Evolutionary conservation across 2,329 filamentous ascomycete species (phyloP), one percentile per base, ranked within the genome.

Genomic region (Exophiala aquamarina): DNA sequence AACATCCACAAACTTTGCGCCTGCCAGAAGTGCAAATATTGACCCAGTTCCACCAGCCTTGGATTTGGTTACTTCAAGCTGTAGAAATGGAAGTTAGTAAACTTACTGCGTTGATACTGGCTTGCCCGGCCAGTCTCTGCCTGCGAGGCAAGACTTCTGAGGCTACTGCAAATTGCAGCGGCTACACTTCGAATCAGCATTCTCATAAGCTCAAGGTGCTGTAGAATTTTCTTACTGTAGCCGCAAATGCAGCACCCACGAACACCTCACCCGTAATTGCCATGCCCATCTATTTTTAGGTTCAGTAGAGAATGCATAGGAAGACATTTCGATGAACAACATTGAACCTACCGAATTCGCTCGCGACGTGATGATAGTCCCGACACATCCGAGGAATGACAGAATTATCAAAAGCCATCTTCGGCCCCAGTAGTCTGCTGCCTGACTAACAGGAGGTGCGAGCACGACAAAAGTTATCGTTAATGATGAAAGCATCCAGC

Each of bases 321-420:
- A 14, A 8, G 17, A 5, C 2, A 32, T 15, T 15, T 13, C 6
- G 11, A n/a, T 17, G 13, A 41, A 10, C 9, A 31, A 31, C 9
- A n/a, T 31, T 9, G 14, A 15, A 13, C 37, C 19, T 29, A 47
- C 44, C 13, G 44, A 41, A 5, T 21, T 9, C 18, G 44, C 44
- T 36, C 44, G 36, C n/a, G 44, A 47, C 9, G 44, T 47, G 28
- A 47, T 47, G 14, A 47, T 41, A 28, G 44, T 47, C 10, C 44
- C 44, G 19, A 47, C 29, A 33, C 44, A 47, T 23, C 44, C 44
- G 11, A 23, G 6, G 15, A 35, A 9, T 6, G 36, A n/a, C 19
- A 46, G 43, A 18, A 41, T 41, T 17, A 46, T 46, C 14, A 46
- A 34, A 4, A 40, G 33, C 43, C 43, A 46, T 7, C 43, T 34